Conservation (phyloP, 169 alveolate species). For the Eimeria nieschulzi region DNA sequence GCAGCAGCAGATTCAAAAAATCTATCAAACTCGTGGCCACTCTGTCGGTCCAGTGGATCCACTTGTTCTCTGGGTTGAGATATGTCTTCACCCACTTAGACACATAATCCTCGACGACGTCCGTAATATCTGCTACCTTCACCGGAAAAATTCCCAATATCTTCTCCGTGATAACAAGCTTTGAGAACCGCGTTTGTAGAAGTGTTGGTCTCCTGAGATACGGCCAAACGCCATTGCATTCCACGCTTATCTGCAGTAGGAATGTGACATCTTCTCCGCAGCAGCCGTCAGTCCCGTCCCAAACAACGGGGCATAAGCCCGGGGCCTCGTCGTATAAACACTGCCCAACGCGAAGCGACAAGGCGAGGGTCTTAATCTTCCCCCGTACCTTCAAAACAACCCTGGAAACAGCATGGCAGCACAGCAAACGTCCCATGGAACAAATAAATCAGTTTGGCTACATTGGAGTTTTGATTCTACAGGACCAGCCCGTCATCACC, state of each 20-base stretch:
- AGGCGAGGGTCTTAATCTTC: slow-evolving; percentile 8
- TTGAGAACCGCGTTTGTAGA: slow-evolving; percentile 15
- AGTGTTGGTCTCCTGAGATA: slow-evolving; percentile 8
- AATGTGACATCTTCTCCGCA: slow-evolving; percentile 64
- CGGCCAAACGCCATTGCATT: slow-evolving; percentile 17
- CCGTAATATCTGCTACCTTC: slow-evolving; percentile 61
- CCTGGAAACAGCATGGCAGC: slow-evolving; percentile 1
- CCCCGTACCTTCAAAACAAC: slow-evolving; percentile 19
- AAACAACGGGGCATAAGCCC: slow-evolving; percentile 52
- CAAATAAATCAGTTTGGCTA: too few relatives aligned
- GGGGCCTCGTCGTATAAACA: slow-evolving; percentile 53
- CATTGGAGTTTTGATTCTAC: too few relatives aligned
- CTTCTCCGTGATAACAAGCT: slow-evolving; percentile 44
- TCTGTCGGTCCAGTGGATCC: slow-evolving; percentile 62
- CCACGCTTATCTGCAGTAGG: slow-evolving; percentile 17
- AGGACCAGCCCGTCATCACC: too few relatives aligned
- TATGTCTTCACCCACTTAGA: slow-evolving; percentile 4
- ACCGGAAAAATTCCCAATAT: slow-evolving; percentile 59
- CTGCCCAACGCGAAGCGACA: slow-evolving; percentile 70
- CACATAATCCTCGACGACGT: slow-evolving; percentile 45
- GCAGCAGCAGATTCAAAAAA: slow-evolving; percentile 35
- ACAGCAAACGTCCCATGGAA: background rate
- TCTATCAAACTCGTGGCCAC: background rate
- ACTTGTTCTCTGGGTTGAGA: slow-evolving; percentile 32
- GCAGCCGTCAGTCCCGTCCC: slow-evolving; percentile 72